These are phyloP conservation scores for Gaillardinia entomophila DNA, from an alignment of 805 yeast genomes.

Conservation along the genomic window DNA sequence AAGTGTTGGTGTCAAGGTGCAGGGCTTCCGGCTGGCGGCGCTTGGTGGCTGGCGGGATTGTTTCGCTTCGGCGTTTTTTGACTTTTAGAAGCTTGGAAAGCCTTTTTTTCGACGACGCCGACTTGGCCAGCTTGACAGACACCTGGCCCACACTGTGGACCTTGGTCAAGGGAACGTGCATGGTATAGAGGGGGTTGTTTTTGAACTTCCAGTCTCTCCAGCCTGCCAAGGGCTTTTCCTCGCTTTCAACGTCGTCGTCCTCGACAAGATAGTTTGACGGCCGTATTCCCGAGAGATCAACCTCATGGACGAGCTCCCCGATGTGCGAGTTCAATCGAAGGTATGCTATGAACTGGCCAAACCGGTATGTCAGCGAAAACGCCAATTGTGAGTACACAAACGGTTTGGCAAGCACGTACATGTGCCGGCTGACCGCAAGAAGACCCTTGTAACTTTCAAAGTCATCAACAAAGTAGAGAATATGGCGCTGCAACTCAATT, in stretches of 20 bases:
- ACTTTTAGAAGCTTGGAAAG: slow-evolving; percentile 12
- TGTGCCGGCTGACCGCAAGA: slow-evolving; percentile 46
- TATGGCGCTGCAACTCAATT: slow-evolving; percentile 33
- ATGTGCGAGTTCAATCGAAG: slow-evolving; percentile 51
- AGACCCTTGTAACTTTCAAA: slow-evolving; percentile 31
- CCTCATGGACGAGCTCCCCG: slow-evolving; percentile 47
- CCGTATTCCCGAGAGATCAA: slow-evolving; percentile 52
- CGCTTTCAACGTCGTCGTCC: slow-evolving; percentile 5
- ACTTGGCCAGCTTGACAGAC: slow-evolving; percentile 7
- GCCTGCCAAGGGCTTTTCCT: slow-evolving; percentile 46
- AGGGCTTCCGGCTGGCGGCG: slow-evolving; percentile 5
- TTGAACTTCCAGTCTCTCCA: slow-evolving; percentile 92
- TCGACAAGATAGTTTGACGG: slow-evolving; percentile 25
- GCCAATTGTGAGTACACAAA: slow-evolving; percentile 49
- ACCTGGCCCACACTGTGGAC: slow-evolving; percentile 5
- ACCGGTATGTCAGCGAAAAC: slow-evolving; percentile 67
- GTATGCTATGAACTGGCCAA: slow-evolving; percentile 73
- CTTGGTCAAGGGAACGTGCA: slow-evolving; percentile 16
- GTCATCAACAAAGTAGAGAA: slow-evolving; percentile 30
- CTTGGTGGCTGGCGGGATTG: too few relatives aligned
- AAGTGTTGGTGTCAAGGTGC: slow-evolving; percentile 20
- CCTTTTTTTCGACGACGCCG: slow-evolving; percentile 8
- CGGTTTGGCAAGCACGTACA: slow-evolving; percentile 48
- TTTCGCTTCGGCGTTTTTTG: not conserved
- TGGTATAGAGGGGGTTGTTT: slow-evolving; percentile 58